Evolutionary conservation across 768 basidiomycete species (phyloP).

Genomic region (Phylloporus rhodoxanthus): DNA sequence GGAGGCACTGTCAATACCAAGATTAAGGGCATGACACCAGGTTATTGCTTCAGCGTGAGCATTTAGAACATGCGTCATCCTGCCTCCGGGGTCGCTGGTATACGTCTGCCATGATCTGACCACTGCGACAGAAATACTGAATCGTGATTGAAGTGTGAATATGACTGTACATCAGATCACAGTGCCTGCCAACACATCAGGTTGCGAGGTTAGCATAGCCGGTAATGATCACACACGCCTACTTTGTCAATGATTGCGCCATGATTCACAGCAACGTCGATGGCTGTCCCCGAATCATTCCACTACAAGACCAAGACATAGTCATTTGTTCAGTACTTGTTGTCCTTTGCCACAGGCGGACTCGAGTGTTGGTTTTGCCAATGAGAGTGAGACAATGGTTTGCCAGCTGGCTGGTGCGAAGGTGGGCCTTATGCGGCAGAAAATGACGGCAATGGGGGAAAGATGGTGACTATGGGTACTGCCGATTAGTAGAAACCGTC

Average conservation of each 20-base stretch:
- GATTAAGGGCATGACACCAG: slow-evolving; percentile 42
- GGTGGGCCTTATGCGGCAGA: neutral
- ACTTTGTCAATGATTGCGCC: neutral
- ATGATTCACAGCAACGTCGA: neutral
- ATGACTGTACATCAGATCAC: slow-evolving; percentile 73
- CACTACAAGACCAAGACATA: neutral
- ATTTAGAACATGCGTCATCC: slow-evolving; percentile 47
- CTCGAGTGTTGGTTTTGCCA: neutral
- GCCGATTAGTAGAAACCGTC: slow-evolving; percentile 22
- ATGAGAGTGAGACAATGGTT: neutral
- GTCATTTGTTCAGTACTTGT: neutral
- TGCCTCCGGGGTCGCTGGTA: slow-evolving; percentile 60
- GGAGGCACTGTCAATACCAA: slow-evolving; percentile 56
- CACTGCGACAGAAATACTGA: neutral
- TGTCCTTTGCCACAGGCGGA: neutral
- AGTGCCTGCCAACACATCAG: slow-evolving; percentile 56
- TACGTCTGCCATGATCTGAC: slow-evolving; percentile 38
- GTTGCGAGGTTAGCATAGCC: neutral
- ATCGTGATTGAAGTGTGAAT: neutral
- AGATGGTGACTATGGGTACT: slow-evolving; percentile 1
- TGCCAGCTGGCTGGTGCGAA: neutral
- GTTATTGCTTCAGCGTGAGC: too few relatives aligned
- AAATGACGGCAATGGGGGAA: neutral
- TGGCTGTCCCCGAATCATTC: neutral
- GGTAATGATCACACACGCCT: neutral